Conservation (phyloP, 148 eudicot genomes). For the Camellia sinensis region DNA sequence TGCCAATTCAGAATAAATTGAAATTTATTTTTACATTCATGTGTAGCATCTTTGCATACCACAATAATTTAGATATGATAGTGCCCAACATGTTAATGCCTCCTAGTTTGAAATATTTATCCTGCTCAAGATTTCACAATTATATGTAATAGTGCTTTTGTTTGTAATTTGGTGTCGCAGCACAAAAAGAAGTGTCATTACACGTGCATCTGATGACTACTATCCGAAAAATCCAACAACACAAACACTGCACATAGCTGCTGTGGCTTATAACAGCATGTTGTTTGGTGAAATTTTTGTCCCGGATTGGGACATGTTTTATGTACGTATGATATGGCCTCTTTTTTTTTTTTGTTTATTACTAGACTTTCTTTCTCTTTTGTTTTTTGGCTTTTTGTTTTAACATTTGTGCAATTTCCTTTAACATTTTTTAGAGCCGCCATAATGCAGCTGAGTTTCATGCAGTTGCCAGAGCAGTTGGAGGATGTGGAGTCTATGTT, state of each 20-base stretch:
- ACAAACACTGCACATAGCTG: conserved; percentile 46
- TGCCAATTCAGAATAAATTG: neutral
- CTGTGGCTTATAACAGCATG: conserved; percentile 46
- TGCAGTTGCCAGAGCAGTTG: conserved; percentile 46
- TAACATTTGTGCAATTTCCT: neutral
- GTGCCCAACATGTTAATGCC: neutral
- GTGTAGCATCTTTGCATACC: neutral
- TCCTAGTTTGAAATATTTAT: neutral
- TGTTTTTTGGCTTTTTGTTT: neutral
- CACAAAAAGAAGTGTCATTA: conserved; percentile 40
- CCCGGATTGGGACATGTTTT: conserved; percentile 58
- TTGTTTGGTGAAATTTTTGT: conserved; percentile 42
- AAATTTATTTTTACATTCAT: no score
- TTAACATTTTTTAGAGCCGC: conserved; percentile 26
- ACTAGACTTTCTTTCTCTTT: neutral
- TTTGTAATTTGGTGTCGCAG: conserved; percentile 25
- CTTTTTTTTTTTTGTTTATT: conserved; percentile 2
- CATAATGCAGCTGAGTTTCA: conserved; percentile 47
- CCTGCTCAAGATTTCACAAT: neutral
- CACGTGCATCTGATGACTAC: conserved; percentile 50
- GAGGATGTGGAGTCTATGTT: conserved; percentile 47
- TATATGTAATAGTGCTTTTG: neutral
- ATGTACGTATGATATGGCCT: conserved; percentile 26
- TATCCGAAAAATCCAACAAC: conserved; percentile 33
- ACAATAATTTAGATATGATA: neutral